Conservation (phyloP, 345 rosid genomes). For the Sisymbrium altissimum region DNA sequence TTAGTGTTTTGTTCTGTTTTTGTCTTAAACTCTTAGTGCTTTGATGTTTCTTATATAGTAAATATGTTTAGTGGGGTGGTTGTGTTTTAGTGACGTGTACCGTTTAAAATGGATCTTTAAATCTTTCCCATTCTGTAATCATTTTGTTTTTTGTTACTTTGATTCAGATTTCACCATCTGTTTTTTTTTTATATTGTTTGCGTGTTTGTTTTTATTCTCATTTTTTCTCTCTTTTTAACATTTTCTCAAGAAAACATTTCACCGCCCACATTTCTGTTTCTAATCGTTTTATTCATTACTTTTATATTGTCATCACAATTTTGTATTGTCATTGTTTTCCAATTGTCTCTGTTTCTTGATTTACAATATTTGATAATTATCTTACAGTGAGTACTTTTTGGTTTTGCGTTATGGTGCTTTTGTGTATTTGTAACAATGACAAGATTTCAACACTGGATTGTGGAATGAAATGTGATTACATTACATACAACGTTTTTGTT, state of each 20-base stretch:
- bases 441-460: too few relatives aligned
- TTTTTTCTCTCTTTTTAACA: neutral
- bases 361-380: too few relatives aligned
- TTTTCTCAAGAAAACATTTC: too few relatives aligned
- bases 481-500: too few relatives aligned
- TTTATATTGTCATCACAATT: too few relatives aligned
- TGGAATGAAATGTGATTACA: too few relatives aligned
- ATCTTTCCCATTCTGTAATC: constrained; percentile 16
- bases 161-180: constrained; percentile 33
- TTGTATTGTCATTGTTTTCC: too few relatives aligned
- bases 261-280: neutral
- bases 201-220: neutral
- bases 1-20: neutral
- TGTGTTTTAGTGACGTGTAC: constrained; percentile 30
- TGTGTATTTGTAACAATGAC: too few relatives aligned
- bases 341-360: too few relatives aligned
- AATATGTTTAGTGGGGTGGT: constrained; percentile 33
- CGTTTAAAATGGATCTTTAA: neutral
- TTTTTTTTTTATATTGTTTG: neutral
- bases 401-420: too few relatives aligned
- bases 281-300: too few relatives aligned
- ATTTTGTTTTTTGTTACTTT: constrained; percentile 21
- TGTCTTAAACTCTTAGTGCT: constrained; percentile 8
- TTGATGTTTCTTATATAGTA: constrained; percentile 24
- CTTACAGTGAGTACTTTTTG: too few relatives aligned